phyloP scores from a whole-genome alignment of 2,329 filamentous ascomycete genomes.

The Leptographium wingfieldii region DNA sequence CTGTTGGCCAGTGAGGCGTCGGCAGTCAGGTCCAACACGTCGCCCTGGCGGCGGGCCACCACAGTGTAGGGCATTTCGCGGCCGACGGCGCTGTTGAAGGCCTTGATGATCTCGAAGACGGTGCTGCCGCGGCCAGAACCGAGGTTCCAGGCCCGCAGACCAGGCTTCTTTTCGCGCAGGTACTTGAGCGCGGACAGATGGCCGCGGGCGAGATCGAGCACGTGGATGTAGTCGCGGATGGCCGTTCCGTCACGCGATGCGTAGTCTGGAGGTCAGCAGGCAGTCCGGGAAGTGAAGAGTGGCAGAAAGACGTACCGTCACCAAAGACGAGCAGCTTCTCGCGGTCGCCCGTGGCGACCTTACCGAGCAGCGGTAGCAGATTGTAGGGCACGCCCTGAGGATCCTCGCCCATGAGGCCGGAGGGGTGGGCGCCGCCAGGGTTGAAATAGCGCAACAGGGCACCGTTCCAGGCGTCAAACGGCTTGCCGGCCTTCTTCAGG shows the following conservation, averaged over 20 bases:
- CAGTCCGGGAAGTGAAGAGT: not conserved
- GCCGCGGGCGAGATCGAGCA: conserved; percentile 75
- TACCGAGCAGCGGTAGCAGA: conserved; percentile 81
- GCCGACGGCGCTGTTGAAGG: conserved; percentile 79
- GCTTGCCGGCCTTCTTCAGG: conserved; percentile 65
- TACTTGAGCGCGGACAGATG: conserved; percentile 85
- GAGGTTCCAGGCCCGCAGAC: conserved; percentile 91
- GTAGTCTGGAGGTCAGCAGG: conserved; percentile 54
- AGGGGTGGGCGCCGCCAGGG: conserved; percentile 87
- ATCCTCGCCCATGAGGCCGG: conserved; percentile 95
- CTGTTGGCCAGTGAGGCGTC: conserved; percentile 77
- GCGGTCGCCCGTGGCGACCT: conserved; percentile 89
- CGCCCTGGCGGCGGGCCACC: conserved; percentile 67
- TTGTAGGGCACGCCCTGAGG: conserved; percentile 94
- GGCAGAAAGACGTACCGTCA: conserved; percentile 49
- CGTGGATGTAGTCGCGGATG: conserved; percentile 97
- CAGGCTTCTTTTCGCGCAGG: conserved; percentile 70
- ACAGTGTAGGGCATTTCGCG: conserved; percentile 79
- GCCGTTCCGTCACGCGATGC: conserved; percentile 78
- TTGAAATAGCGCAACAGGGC: conserved; percentile 96
- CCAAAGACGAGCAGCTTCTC: conserved; percentile 93
- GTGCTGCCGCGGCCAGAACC: conserved; percentile 91
- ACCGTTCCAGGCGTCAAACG: conserved; percentile 75
- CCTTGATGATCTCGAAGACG: conserved; percentile 94
- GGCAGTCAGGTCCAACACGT: conserved; percentile 89